Evolutionary conservation across 108 stramenopile genomes (phyloP).

Genomic region (Pseudonitzschia multiseries): DNA sequence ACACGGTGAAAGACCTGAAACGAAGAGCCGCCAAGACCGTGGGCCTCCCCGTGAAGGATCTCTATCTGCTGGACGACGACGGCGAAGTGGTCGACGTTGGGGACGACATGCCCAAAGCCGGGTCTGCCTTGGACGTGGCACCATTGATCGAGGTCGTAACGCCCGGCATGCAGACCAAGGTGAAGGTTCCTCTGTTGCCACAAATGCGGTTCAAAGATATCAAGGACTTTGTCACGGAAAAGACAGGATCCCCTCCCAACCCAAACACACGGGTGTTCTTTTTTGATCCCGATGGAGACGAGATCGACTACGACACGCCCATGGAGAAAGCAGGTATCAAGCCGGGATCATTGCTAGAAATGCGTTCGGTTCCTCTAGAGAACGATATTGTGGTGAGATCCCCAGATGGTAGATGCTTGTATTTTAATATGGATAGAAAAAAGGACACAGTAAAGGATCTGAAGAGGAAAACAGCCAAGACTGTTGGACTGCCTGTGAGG

Average conservation of each 20-base stretch:
- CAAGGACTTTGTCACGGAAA: constrained; percentile 27
- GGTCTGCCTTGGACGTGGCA: constrained; percentile 1
- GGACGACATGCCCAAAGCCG: not conserved
- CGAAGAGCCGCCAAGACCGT: too few relatives aligned
- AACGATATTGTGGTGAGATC: not conserved
- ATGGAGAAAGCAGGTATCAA: not conserved
- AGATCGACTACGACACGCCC: too few relatives aligned
- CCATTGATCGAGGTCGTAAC: constrained; percentile 12
- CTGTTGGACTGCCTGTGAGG: not conserved
- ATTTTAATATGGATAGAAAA: too few relatives aligned
- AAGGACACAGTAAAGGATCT: too few relatives aligned
- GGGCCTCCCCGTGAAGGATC: too few relatives aligned
- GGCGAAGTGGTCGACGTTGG: too few relatives aligned
- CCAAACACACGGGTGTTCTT: constrained; percentile 8
- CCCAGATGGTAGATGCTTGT: not conserved
- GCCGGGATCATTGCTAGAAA: not conserved
- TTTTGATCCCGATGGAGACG: too few relatives aligned
- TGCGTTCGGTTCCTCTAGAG: not conserved
- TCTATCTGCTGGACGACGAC: too few relatives aligned
- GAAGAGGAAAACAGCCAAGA: too few relatives aligned
- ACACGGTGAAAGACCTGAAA: too few relatives aligned
- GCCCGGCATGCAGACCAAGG: not conserved
- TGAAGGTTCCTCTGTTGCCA: constrained; percentile 17
- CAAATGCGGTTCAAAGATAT: constrained; percentile 19
- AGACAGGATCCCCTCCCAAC: constrained; percentile 10